A percentile compares a stretch with the other conserved stretches of the same genome.
These are phyloP conservation scores for Ceratobasidium sp. DNA, from an alignment of 1,284 basidiomycete species.

Conservation along the genomic window DNA sequence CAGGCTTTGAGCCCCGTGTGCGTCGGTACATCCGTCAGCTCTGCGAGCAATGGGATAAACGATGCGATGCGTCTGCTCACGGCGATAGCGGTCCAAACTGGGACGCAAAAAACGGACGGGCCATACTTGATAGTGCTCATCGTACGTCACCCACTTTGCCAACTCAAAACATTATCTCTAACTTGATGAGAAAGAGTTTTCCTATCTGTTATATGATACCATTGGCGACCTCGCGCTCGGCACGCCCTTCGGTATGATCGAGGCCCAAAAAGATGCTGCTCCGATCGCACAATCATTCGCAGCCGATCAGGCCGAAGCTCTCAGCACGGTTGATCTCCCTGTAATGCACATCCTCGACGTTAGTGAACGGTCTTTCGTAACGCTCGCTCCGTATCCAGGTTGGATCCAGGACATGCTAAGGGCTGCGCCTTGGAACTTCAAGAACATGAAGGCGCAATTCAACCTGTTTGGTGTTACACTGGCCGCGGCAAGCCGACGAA, in stretches of 20 bases:
- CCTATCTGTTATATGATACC: conserved; percentile 91
- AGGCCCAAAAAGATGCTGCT: conserved; percentile 80
- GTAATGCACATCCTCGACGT: conserved; percentile 91
- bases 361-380: conserved; percentile 88
- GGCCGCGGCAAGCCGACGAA: conserved; percentile 81
- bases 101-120: conserved; percentile 70
- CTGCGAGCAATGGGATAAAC: conserved; percentile 83
- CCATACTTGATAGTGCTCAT: conserved; percentile 82
- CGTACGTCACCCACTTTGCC: conserved; percentile 63
- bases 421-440: conserved; percentile 81
- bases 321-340: conserved; percentile 72
- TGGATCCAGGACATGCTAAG: conserved; percentile 78
- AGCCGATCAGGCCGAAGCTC: conserved; percentile 48
- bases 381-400: conserved; percentile 84
- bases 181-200: conserved; percentile 63
- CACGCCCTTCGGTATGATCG: conserved; percentile 90
- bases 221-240: conserved; percentile 90
- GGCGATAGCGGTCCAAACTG: conserved; percentile 67
- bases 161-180: neutral
- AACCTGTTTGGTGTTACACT: conserved; percentile 82
- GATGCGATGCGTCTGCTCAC: conserved; percentile 71
- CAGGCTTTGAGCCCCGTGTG: conserved; percentile 73
- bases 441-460: conserved; percentile 77
- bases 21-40: conserved; percentile 75
- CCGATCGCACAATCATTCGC: conserved; percentile 63